A percentile compares a stretch with the other conserved stretches of the same genome.
phyloP scores from a whole-genome alignment of 192 early-diverging fungal genomes.

The Allomyces arbusculus region DNA sequence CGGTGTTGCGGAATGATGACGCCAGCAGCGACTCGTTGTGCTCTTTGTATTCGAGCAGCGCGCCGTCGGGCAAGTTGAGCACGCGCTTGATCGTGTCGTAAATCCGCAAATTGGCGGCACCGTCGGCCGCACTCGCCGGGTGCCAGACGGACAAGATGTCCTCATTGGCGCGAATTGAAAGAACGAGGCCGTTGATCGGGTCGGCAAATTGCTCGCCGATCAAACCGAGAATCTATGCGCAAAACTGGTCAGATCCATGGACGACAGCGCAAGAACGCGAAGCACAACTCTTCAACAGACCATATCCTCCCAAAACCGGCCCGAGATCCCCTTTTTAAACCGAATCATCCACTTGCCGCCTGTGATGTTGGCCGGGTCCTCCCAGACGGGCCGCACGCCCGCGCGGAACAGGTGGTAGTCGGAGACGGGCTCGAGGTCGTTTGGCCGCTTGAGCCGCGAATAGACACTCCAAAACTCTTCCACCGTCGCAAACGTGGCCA shows the following conservation, averaged over 20 bases:
- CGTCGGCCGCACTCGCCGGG: not conserved
- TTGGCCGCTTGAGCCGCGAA: constrained; percentile 58
- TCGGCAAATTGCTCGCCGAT: constrained; percentile 79
- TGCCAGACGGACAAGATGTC: constrained; percentile 95
- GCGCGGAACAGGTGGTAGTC: constrained; percentile 89
- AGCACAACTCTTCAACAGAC: constrained; percentile 13
- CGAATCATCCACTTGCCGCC: constrained; percentile 95
- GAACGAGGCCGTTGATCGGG: constrained; percentile 80
- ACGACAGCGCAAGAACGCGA: not conserved
- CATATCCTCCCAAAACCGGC: constrained; percentile 76
- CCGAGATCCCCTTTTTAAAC: constrained; percentile 76
- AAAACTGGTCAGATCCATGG: not conserved
- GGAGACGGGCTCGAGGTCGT: constrained; percentile 62
- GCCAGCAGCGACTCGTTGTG: constrained; percentile 74
- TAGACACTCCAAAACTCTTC: constrained; percentile 63
- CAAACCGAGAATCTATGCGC: constrained; percentile 38
- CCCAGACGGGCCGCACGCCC: constrained; percentile 87
- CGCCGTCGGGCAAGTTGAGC: constrained; percentile 64
- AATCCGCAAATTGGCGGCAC: not conserved
- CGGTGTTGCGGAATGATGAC: constrained; percentile 68
- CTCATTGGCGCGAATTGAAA: constrained; percentile 78
- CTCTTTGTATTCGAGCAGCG: constrained; percentile 87
- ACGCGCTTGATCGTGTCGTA: constrained; percentile 75
- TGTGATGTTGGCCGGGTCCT: constrained; percentile 60
- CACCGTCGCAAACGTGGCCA: constrained; percentile 62